Evolutionary conservation across 2,329 filamentous ascomycete genomes (phyloP).

Genomic region (Ampelomyces quisqualis): DNA sequence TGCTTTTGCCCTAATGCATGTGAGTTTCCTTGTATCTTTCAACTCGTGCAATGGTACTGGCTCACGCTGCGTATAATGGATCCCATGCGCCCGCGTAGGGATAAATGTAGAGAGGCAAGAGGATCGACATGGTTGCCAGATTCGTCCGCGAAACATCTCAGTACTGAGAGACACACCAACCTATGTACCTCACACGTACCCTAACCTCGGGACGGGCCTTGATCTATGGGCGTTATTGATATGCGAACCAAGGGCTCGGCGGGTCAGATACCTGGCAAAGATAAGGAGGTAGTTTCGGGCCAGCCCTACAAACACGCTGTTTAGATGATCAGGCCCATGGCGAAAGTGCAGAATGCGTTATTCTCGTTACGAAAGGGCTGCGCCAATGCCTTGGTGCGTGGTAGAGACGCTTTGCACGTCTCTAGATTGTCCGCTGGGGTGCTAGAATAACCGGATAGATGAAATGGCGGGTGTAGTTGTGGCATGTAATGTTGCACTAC

Average conservation of each 20-base stretch:
- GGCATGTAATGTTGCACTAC: not conserved
- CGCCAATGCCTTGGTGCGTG: too few relatives aligned
- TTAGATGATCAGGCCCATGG: slow-evolving; percentile 2
- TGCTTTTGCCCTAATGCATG: slow-evolving; percentile 21
- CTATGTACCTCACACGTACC: not conserved
- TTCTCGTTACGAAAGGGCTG: too few relatives aligned
- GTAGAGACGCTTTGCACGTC: not conserved
- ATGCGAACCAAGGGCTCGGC: slow-evolving; percentile 3
- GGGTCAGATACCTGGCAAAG: not conserved
- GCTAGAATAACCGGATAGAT: slow-evolving; percentile 1
- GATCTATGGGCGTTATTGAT: not conserved
- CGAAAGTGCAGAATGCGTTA: not conserved
- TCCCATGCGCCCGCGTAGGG: slow-evolving; percentile 52
- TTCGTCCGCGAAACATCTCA: not conserved
- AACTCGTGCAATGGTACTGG: too few relatives aligned
- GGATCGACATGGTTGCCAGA: slow-evolving; percentile 36
- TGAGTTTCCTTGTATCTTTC: too few relatives aligned
- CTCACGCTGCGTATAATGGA: slow-evolving; percentile 50
- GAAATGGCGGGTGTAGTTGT: too few relatives aligned
- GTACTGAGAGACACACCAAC: too few relatives aligned
- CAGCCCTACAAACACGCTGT: not conserved
- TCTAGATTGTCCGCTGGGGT: not conserved
- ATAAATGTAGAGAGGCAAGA: slow-evolving; percentile 56
- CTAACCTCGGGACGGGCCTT: not conserved
- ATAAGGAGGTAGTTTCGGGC: too few relatives aligned